Base-by-base conservation (phyloP, 176 grass and related monocot genomes). In the Carex parvula region DNA sequence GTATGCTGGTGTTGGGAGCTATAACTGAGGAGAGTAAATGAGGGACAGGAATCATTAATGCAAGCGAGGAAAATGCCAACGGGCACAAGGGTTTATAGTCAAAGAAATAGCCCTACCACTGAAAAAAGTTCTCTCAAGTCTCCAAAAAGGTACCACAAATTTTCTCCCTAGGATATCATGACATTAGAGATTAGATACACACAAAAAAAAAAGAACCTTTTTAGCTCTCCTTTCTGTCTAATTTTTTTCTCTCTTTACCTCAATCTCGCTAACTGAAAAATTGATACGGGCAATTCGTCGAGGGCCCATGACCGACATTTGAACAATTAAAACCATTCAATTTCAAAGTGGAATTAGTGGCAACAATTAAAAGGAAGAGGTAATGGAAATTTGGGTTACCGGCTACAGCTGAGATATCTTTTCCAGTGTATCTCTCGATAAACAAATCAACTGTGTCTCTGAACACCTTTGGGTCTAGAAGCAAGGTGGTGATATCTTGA, bases 401-500 rank as follows among this genome's bases (percentile, higher is more conserved):
- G 10, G 95, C 95, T 65, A 98, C 95, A 83, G 91, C 91, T 62
- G 81, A 53, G 91, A 98, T 93, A 78, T 3, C 33, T 89, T 86
- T 94, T 79, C 85, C 87, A 57, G 84, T 86, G 84, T 98, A 98
- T 82, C 90, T 92, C 79, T 98, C 92, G 12, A 98, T 87, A 86
- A 98, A 98, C 67, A 98, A 85, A 85, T 98, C 92, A 5, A 90
- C 64, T 57, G 90, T 91, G 86, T 98, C 90, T 86, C 90, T 98
- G 95, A 98, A 98, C 39, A 88, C 95, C 6, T 65, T 68, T 1
- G 92, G 92, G 14, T 72, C 75, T 55, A 94, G 95, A 84, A 98
- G 92, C 83, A 98, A 90, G 29, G 95, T 90, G 4, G 95, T 98
- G 86, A 98, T 98, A 89, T 98, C 95, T 88, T 98, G 89, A 89